Evolutionary conservation across 495 filamentous ascomycete genomes (phyloP), one percentile per base, ranked within the genome.

Genomic region (Parathielavia appendiculata): DNA sequence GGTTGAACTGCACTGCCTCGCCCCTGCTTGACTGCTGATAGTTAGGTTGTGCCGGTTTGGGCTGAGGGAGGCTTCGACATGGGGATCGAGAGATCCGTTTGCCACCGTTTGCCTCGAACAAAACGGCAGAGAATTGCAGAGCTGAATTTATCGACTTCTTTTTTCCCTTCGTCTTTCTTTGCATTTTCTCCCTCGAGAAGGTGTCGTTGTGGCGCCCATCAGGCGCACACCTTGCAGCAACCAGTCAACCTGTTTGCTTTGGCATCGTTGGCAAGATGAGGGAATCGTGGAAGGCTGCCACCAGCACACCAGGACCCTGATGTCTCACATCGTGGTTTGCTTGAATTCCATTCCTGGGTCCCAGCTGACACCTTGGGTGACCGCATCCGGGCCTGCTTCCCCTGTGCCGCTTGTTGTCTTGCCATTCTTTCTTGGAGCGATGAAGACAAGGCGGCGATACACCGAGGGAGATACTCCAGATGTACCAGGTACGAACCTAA

Each of bases 291-390:
- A 38, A 36, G 16, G 32, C 6, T 16, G 19, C 47, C 53, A 56
- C 53, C 43, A 22, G 32, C 41, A 38, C 53, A 44, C 10, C 53
- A 23, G 39, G 53, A 47, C 53, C 32, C 43, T 38, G 53, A 47
- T 56, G 52, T 54, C 52, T 54, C 41, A 46, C 53, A 38, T 44
- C 53, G 53, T 56, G 53, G 53, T 56, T 56, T 47, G 53, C 53
- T 46, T 41, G 40, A 22, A 30, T 19, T 13, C 43, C 43, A 38
- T 38, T 56, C 19, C 16, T 56, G 20, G 38, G 41, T 0, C 41
- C 40, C 53, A 56, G 53, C 53, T 56, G 53, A 56, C 53, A 47
- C 43, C n/a, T 23, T 26, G 23, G 32, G 43, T n/a, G 41, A 47
- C 23, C 51, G 53, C 41, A 56, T 56, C 41, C 53, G 53, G 52